Evolutionary conservation across 2,329 filamentous ascomycete genomes (phyloP), one percentile per base, ranked within the genome.

Genomic region (Chaetomium sp.): DNA sequence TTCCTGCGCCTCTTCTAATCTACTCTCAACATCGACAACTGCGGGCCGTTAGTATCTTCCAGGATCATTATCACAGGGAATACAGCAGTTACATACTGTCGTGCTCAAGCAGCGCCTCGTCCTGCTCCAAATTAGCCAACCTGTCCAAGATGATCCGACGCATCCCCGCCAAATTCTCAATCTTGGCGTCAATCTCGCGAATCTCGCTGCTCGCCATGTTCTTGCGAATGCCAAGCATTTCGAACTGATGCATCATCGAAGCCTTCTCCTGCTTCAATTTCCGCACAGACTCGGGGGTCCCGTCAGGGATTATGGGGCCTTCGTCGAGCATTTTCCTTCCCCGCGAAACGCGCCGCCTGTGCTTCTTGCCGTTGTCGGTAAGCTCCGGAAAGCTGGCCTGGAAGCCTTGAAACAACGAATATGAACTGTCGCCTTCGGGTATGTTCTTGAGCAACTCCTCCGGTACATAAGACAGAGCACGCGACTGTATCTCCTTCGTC

Each of bases 171-270:
- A 99, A 76, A 70, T 97, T 97, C 58, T 89, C 84, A 61, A 99
- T 92, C 72, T 97, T 99, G 73, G 88, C 91, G 73, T 99, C 94
- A 59, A 99, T 96, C 67, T 99, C 94, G 58, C 85, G 84, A 57
- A 99, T 97, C 71, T 99, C 94, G 60, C 89, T 88, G 66, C 90
- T 94, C 64, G 91, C 92, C 92, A 99, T 96, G 68, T 94, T 96
- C 72, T 99, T 99, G 57, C 94, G 83, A 59, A 97, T 84, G 3
- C 87, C 82, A 74, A 97, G 84, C 82, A 96, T 89, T 67, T 97
- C 91, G 63, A 99, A 77, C 62, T 89, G 83, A 70, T 95, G 91
- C 74, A 87, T 86, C 74, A 96, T 79, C 53, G 81, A 77, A 44
- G 87, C 81, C 70, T 89, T 89, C 63, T 95, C 90, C 68, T 86